Conservation (phyloP, 2,329 filamentous ascomycete species). For the Acephala macrosclerotiorum region DNA sequence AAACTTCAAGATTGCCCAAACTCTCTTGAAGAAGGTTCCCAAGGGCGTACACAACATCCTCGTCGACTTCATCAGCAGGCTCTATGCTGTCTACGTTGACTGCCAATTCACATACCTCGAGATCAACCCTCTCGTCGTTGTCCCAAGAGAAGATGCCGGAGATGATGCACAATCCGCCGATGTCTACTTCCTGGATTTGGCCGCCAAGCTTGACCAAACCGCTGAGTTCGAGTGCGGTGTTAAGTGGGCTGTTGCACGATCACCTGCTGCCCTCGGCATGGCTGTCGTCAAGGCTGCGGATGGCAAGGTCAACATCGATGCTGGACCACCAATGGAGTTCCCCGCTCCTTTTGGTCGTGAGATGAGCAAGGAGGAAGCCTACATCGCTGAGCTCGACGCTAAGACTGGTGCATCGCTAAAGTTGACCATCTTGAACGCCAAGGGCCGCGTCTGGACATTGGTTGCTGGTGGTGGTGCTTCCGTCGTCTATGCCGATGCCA, state of each 20-base stretch:
- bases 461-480: slow-evolving; percentile 99
- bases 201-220: slow-evolving; percentile 98
- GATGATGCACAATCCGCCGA: slow-evolving; percentile 75
- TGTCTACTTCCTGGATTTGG: slow-evolving; percentile 97
- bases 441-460: slow-evolving; percentile 95
- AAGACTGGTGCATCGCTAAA: slow-evolving; percentile 99
- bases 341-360: slow-evolving; percentile 98
- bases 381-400: slow-evolving; percentile 97
- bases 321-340: slow-evolving; percentile 98
- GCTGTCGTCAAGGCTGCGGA: slow-evolving; percentile 68
- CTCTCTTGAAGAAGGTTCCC: slow-evolving; percentile 91
- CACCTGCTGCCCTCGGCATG: slow-evolving; percentile 86
- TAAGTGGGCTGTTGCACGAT: slow-evolving; percentile 97
- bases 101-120: slow-evolving; percentile 99
- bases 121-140: slow-evolving; percentile 98
- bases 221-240: slow-evolving; percentile 99
- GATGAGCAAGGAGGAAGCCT: slow-evolving; percentile 97
- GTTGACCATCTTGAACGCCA: slow-evolving; percentile 92
- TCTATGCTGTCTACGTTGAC: slow-evolving; percentile 99
- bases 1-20: slow-evolving; percentile 88
- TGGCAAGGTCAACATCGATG: slow-evolving; percentile 90
- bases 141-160: slow-evolving; percentile 83
- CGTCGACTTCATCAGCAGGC: slow-evolving; percentile 97
- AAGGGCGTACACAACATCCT: slow-evolving; percentile 97
- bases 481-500: slow-evolving; percentile 98